These are phyloP conservation scores for Hyphodiscus hymeniophilus DNA, from an alignment of 495 filamentous ascomycete species.

Conservation along the genomic window DNA sequence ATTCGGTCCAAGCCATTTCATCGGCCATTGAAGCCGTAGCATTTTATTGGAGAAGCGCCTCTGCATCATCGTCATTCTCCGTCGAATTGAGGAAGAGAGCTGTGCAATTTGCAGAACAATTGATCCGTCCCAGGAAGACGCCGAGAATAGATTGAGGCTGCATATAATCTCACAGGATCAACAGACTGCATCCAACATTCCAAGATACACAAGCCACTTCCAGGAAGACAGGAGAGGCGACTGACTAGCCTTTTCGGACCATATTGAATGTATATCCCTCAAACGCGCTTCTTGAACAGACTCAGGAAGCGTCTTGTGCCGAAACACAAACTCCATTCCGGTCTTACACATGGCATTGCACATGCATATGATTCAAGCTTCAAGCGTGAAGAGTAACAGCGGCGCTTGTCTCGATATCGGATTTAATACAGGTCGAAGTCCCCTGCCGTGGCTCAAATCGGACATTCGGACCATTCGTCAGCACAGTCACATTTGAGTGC, in stretches of 20 bases:
- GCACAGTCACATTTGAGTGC: neutral
- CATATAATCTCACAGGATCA: neutral
- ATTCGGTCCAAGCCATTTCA: neutral
- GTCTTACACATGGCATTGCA: too few relatives aligned
- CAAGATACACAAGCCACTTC: neutral
- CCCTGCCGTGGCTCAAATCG: too few relatives aligned
- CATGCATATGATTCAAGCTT: too few relatives aligned
- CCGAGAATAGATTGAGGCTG: conserved; percentile 5
- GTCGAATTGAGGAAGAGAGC: neutral
- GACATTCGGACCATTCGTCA: neutral
- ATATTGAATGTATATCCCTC: neutral
- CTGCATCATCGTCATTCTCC: conserved; percentile 8
- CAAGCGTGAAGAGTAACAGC: too few relatives aligned
- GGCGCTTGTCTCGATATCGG: too few relatives aligned
- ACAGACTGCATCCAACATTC: too few relatives aligned
- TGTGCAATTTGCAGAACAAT: conserved; percentile 1
- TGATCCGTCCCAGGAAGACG: neutral
- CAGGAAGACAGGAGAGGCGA: neutral
- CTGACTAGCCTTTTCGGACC: too few relatives aligned
- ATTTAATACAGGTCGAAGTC: too few relatives aligned
- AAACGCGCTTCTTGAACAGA: too few relatives aligned
- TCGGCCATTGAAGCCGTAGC: too few relatives aligned
- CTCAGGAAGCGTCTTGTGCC: too few relatives aligned
- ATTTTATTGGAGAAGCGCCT: conserved; percentile 1
- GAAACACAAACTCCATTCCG: too few relatives aligned